These are phyloP conservation scores for Metarhizium brunneum DNA, from an alignment of 2,329 filamentous ascomycete genomes.

Conservation along the genomic window DNA sequence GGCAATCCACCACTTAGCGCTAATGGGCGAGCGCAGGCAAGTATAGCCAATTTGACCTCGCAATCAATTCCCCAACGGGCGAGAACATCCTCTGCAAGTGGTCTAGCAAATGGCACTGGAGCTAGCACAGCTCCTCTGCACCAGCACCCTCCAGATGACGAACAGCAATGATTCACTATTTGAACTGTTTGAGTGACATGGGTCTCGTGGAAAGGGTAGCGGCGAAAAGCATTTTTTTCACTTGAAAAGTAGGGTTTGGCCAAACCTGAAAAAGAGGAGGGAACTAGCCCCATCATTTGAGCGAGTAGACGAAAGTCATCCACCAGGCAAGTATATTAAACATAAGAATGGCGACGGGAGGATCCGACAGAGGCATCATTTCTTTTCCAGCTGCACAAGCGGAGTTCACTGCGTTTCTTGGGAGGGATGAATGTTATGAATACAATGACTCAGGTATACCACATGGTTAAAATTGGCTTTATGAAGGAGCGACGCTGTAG, in stretches of 20 bases:
- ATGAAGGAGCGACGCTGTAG: not conserved
- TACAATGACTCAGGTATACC: constrained; percentile 8
- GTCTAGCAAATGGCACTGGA: constrained; percentile 10
- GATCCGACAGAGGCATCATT: not conserved
- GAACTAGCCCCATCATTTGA: too few relatives aligned
- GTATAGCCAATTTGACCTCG: constrained; percentile 18
- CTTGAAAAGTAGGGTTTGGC: too few relatives aligned
- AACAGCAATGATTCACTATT: not conserved
- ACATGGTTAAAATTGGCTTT: constrained; percentile 3
- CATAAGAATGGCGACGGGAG: not conserved
- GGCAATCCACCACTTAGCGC: constrained; percentile 11
- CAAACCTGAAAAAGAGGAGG: too few relatives aligned
- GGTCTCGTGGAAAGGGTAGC: too few relatives aligned
- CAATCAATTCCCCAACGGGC: constrained; percentile 12
- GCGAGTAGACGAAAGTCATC: not conserved
- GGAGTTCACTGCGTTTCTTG: constrained; percentile 4
- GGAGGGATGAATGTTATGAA: constrained; percentile 4
- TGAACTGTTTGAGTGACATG: not conserved
- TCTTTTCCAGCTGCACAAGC: not conserved
- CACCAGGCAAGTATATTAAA: not conserved
- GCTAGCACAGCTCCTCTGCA: constrained; percentile 29
- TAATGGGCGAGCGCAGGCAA: constrained; percentile 17
- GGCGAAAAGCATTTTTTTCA: too few relatives aligned
- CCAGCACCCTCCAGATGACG: constrained; percentile 10
- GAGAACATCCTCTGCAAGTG: constrained; percentile 3